Evolutionary conservation across 805 yeast species (phyloP).

Genomic region (Brettanomyces naardenensis): DNA sequence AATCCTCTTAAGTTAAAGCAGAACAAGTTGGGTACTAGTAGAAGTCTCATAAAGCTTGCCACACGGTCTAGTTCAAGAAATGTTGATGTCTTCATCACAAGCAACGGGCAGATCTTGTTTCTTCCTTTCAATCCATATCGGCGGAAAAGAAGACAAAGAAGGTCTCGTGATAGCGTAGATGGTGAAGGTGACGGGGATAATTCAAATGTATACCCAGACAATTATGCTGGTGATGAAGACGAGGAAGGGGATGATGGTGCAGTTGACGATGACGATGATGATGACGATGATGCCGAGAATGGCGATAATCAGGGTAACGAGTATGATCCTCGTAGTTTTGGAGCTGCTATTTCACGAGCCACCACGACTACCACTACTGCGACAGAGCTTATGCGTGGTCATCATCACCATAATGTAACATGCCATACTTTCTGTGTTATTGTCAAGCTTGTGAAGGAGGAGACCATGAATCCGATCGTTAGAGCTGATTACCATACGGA

Average conservation of each 20-base stretch:
- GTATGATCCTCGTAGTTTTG: background rate
- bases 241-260: slow-evolving; percentile 18
- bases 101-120: slow-evolving; percentile 27
- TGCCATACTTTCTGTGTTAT: slow-evolving; percentile 47
- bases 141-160: slow-evolving; percentile 15
- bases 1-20: slow-evolving; percentile 19
- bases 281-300: slow-evolving; percentile 2
- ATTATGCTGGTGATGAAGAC: slow-evolving; percentile 3
- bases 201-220: background rate
- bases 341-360: background rate
- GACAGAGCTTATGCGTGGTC: background rate
- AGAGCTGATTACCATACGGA: slow-evolving; percentile 34
- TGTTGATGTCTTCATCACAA: slow-evolving; percentile 21
- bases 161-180: slow-evolving; percentile 11
- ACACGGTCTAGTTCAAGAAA: slow-evolving; percentile 3
- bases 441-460: slow-evolving; percentile 35
- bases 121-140: slow-evolving; percentile 27
- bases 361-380: background rate
- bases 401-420: slow-evolving; percentile 19
- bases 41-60: slow-evolving; percentile 8
- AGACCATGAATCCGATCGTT: slow-evolving; percentile 28
- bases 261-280: slow-evolving; percentile 10
- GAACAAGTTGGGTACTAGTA: slow-evolving; percentile 6
- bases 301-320: background rate
- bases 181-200: slow-evolving; percentile 20